A percentile compares a stretch with the other conserved stretches of the same genome.
Conservation (phyloP, 2,329 filamentous ascomycete species). For the Aspergillus awamori region DNA sequence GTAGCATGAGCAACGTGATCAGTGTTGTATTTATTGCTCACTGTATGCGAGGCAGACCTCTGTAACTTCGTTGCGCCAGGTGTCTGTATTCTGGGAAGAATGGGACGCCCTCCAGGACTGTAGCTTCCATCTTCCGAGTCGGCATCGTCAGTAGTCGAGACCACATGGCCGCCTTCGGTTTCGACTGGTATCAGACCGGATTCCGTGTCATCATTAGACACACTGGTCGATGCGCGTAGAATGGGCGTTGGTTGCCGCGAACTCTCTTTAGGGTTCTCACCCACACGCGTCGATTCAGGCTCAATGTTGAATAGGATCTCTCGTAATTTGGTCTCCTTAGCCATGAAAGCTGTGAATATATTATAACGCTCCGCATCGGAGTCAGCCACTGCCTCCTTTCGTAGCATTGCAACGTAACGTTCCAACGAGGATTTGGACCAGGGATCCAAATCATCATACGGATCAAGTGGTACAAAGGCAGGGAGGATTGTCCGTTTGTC, state of each 20-base stretch:
- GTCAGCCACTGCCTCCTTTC: constrained; percentile 52
- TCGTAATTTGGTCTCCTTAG: constrained; percentile 51
- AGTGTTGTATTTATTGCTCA: constrained; percentile 10
- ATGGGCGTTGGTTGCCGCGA: constrained; percentile 15
- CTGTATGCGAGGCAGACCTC: constrained; percentile 32
- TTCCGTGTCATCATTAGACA: constrained; percentile 24
- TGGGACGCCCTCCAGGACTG: constrained; percentile 58
- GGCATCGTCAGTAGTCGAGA: constrained; percentile 15
- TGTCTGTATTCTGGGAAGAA: constrained; percentile 36
- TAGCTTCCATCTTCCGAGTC: constrained; percentile 45
- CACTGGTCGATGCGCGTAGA: constrained; percentile 8
- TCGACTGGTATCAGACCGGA: constrained; percentile 41
- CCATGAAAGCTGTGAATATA: constrained; percentile 55
- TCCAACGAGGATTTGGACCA: constrained; percentile 61
- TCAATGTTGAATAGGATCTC: constrained; percentile 55
- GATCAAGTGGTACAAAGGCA: constrained; percentile 40
- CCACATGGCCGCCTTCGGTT: constrained; percentile 23
- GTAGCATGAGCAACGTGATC: constrained; percentile 6
- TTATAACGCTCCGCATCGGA: constrained; percentile 57
- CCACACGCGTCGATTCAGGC: constrained; percentile 35
- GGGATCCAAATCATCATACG: constrained; percentile 57
- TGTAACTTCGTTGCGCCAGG: constrained; percentile 24
- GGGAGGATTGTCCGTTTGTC: constrained; percentile 12
- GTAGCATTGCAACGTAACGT: constrained; percentile 58
- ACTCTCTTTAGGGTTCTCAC: constrained; percentile 6